Conservation (phyloP, 352 stramenopile species). For the Halophytophthora polymorphica region DNA sequence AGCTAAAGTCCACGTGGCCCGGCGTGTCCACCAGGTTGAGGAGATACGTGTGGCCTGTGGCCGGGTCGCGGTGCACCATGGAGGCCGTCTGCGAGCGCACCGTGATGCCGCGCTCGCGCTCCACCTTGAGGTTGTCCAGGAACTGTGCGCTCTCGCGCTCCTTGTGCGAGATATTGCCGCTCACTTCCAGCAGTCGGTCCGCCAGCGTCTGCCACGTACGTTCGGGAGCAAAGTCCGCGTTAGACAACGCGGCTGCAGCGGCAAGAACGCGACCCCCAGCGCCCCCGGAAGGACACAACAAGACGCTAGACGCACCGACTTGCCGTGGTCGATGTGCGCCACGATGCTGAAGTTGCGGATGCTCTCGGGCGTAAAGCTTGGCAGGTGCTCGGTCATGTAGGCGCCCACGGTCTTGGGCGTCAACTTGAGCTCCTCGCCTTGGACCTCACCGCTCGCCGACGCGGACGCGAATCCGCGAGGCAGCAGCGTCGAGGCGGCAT, state of each 20-base stretch:
- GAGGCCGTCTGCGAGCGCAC: slow-evolving; percentile 98
- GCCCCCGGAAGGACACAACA: background rate
- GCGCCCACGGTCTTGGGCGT: slow-evolving; percentile 53
- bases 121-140: slow-evolving; percentile 92
- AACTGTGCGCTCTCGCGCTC: slow-evolving; percentile 83
- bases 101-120: slow-evolving; percentile 98
- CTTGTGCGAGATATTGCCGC: slow-evolving; percentile 86
- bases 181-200: slow-evolving; percentile 88
- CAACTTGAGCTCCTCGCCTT: slow-evolving; percentile 15
- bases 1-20: slow-evolving; percentile 98
- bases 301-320: slow-evolving; percentile 56
- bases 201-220: slow-evolving; percentile 65
- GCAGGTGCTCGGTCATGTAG: slow-evolving; percentile 61
- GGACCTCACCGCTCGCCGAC: slow-evolving; percentile 1
- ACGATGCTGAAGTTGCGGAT: slow-evolving; percentile 92
- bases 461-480: slow-evolving; percentile 8
- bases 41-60: slow-evolving; percentile 82
- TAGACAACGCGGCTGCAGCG: slow-evolving; percentile 1
- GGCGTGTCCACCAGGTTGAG: slow-evolving; percentile 98
- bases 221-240: background rate
- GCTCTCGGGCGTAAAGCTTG: slow-evolving; percentile 62
- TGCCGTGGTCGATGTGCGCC: slow-evolving; percentile 90
- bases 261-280: background rate
- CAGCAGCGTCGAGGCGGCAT: slow-evolving; percentile 2
- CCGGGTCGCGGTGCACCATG: slow-evolving; percentile 89